Conservation (phyloP, 306 rosid species). For the Quercus parvula region DNA sequence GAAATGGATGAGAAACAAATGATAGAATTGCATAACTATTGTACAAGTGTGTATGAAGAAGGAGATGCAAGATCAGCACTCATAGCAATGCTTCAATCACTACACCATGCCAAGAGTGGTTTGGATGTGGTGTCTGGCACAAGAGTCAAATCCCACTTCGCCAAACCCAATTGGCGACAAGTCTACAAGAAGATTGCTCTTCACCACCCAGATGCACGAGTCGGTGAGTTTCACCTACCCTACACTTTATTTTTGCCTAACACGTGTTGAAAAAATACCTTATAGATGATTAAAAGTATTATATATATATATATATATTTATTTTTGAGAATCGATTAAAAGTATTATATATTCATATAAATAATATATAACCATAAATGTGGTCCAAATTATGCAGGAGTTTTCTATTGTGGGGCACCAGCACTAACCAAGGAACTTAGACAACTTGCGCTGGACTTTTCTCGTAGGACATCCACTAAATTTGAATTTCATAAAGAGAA, state of each 20-base stretch:
- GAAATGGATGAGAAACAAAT: constrained; percentile 47
- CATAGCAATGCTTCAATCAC: constrained; percentile 54
- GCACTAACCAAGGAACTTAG: constrained; percentile 42
- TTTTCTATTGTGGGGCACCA: constrained; percentile 56
- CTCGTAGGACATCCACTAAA: constrained; percentile 49
- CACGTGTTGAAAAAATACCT: neutral
- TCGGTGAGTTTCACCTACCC: constrained; percentile 27
- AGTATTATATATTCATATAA: too few species aligned
- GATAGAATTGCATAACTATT: constrained; percentile 56
- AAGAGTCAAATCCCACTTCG: constrained; percentile 54
- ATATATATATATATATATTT: too few species aligned
- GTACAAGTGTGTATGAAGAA: constrained; percentile 63
- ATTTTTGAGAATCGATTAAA: too few species aligned
- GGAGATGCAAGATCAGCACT: constrained; percentile 64
- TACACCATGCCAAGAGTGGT: constrained; percentile 56
- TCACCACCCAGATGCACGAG: constrained; percentile 39
- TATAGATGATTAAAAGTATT: too few species aligned
- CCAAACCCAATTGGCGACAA: constrained; percentile 57
- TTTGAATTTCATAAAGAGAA: constrained; percentile 61
- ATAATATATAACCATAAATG: neutral
- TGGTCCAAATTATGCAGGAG: constrained; percentile 24
- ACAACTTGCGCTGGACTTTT: constrained; percentile 41
- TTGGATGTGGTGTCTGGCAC: constrained; percentile 62
- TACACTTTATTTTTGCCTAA: neutral
- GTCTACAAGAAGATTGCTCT: constrained; percentile 49